phyloP scores from a whole-genome alignment of 805 yeast genomes.

The Saccharomycopsis amapae region DNA sequence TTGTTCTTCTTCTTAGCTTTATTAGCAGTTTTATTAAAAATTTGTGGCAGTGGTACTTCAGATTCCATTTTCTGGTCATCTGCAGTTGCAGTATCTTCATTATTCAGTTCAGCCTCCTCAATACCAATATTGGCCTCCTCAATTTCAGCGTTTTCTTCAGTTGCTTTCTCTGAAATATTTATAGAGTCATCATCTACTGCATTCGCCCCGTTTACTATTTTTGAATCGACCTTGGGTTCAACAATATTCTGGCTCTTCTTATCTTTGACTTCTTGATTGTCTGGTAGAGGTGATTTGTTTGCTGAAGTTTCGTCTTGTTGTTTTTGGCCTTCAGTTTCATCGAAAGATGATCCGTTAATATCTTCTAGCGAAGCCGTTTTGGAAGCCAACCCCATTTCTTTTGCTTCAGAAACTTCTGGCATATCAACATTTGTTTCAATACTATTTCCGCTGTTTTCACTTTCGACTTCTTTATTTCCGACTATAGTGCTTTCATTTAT shows the following conservation, averaged over 20 bases:
- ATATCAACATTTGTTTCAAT: too few relatives aligned
- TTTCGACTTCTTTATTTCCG: too few relatives aligned
- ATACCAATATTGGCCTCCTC: neutral
- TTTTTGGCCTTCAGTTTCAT: neutral
- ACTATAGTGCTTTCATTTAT: too few relatives aligned
- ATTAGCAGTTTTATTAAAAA: too few relatives aligned
- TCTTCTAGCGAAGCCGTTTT: neutral
- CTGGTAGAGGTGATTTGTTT: neutral
- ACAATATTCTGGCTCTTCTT: neutral
- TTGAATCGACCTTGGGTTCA: neutral
- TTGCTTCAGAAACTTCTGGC: too few relatives aligned
- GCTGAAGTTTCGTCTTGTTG: too few relatives aligned
- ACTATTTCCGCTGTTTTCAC: too few relatives aligned
- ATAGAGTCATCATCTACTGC: neutral
- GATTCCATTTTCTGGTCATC: too few relatives aligned
- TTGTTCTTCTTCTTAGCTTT: too few relatives aligned
- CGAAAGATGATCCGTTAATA: neutral
- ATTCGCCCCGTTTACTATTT: neutral
- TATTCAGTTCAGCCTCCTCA: neutral
- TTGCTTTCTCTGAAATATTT: neutral
- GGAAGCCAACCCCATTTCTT: neutral
- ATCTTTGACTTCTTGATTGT: neutral
- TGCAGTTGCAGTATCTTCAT: neutral
- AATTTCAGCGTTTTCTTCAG: neutral
- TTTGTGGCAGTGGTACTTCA: too few relatives aligned